These are phyloP conservation scores for Diaporthe citriasiana DNA, from an alignment of 2,329 filamentous ascomycete species.

Conservation along the genomic window DNA sequence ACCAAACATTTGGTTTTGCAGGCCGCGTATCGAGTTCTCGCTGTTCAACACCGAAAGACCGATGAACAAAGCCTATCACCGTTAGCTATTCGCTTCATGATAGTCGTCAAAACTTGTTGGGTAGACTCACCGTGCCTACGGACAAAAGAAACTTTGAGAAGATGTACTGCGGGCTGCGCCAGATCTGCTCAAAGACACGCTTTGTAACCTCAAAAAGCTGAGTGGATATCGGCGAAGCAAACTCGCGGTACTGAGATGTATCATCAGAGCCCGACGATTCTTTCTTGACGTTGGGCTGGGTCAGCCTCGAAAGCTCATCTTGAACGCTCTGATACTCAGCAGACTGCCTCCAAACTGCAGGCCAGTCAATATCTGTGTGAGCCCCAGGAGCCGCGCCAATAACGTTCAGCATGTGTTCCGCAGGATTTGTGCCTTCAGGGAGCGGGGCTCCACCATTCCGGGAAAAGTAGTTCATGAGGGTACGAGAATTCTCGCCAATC, in stretches of 20 bases:
- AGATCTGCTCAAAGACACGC: constrained; percentile 80
- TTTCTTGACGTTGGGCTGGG: constrained; percentile 42
- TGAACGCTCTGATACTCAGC: constrained; percentile 69
- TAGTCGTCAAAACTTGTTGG: too few species aligned
- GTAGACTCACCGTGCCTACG: constrained; percentile 51
- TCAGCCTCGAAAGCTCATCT: constrained; percentile 68
- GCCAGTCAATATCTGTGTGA: constrained; percentile 74
- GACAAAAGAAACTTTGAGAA: constrained; percentile 76
- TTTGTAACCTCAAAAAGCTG: constrained; percentile 74
- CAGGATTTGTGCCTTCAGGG: constrained; percentile 79
- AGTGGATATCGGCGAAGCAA: constrained; percentile 66
- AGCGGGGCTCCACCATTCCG: constrained; percentile 76
- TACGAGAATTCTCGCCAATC: constrained; percentile 78
- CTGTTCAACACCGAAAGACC: constrained; percentile 75
- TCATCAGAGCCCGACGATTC: constrained; percentile 46
- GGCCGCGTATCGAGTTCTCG: constrained; percentile 63
- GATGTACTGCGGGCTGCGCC: constrained; percentile 79
- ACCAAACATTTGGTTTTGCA: constrained; percentile 79
- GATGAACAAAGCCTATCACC: constrained; percentile 68
- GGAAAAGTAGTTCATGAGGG: constrained; percentile 82
- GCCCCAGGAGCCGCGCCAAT: constrained; percentile 76
- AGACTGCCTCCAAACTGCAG: constrained; percentile 72
- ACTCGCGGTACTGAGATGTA: constrained; percentile 67
- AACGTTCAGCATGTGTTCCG: constrained; percentile 82
- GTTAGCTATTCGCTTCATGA: background rate